Conservation (phyloP, 768 basidiomycete genomes). For the Filobasidium wieringae region DNA sequence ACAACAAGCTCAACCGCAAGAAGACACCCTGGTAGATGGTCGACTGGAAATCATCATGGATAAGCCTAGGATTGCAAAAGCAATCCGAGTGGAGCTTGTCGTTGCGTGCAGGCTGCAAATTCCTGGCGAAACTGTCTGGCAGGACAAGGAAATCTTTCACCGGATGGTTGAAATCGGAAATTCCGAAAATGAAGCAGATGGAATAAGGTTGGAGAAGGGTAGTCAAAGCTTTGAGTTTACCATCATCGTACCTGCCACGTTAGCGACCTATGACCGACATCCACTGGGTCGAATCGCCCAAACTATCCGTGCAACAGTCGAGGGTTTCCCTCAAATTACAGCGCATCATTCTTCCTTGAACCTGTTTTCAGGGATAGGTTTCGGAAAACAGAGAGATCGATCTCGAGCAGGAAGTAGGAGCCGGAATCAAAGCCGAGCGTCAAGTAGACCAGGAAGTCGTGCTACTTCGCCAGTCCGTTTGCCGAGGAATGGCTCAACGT, state of each 20-base stretch:
- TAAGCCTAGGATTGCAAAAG: slow-evolving; percentile 18
- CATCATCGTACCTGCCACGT: slow-evolving; percentile 28
- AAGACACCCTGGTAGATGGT: slow-evolving; percentile 32
- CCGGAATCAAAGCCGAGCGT: background rate
- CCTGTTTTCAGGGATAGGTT: slow-evolving; percentile 7
- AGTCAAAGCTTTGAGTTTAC: slow-evolving; percentile 29
- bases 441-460: slow-evolving; percentile 8
- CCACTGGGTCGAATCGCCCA: slow-evolving; percentile 21
- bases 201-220: slow-evolving; percentile 27
- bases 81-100: slow-evolving; percentile 10
- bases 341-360: slow-evolving; percentile 1
- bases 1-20: slow-evolving; percentile 12
- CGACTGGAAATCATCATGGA: slow-evolving; percentile 32
- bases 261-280: slow-evolving; percentile 28
- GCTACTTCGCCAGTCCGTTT: slow-evolving; percentile 11
- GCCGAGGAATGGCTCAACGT: background rate
- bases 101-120: slow-evolving; percentile 4
- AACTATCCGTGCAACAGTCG: slow-evolving; percentile 19
- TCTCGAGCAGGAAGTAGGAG: background rate
- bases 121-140: slow-evolving; percentile 11
- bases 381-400: slow-evolving; percentile 5
- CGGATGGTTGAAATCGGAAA: slow-evolving; percentile 22
- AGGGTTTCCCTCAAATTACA: slow-evolving; percentile 15
- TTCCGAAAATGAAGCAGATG: slow-evolving; percentile 11
- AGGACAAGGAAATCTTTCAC: slow-evolving; percentile 25